Base-by-base conservation (phyloP, 306 rosid species). In the Dryas drummondii region DNA sequence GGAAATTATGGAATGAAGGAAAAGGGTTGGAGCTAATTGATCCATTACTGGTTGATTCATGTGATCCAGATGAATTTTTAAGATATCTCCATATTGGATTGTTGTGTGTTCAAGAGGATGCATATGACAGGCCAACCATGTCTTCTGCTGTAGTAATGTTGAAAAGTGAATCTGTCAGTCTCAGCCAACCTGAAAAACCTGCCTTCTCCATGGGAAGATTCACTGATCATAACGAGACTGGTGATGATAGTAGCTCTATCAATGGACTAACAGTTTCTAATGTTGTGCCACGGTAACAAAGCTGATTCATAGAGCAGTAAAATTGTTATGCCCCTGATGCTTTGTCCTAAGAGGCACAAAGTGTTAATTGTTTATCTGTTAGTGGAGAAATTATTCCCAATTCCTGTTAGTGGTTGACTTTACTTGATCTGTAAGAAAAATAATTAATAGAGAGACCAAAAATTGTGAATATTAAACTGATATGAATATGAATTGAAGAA, bases 1-100 rank as follows among this genome's bases (percentile, higher is more conserved):
- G 91, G 93, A 81, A 68, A 15, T 54, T 70, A 51, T 90, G 87
- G 93, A 70, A 40, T 59, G 72, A 78, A 68, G 87, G 69, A 44
- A 64, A 74, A 49, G 74, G 63, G 9, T 17, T 66, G 56, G 79
- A 72, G n/a, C 48, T 81, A 54, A 45, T 76, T 10, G 85, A 77
- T 66, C 81, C 79, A n/a, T 10, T 19, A 1, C 41, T 71, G 13
- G n/a, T 40, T 19, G 65, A 59, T 65, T 70, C 81, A 26, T 81
- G 66, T n/a, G 66, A 56, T 59, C 12, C 27, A 7, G 74, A 72
- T 10, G 82, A 84, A 45, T 78, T 84, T 54, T 6, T 68, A 32
- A 62, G 71, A 41, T 80, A 62, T 56, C 61, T 84, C 11, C 84
- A 84, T 2, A 73, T 84, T 15, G 84, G 75, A 8, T 70, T 84